Evolutionary conservation across 2,329 filamentous ascomycete species (phyloP), one percentile per base, ranked within the genome.

Genomic region (Sclerotinia spermophila): DNA sequence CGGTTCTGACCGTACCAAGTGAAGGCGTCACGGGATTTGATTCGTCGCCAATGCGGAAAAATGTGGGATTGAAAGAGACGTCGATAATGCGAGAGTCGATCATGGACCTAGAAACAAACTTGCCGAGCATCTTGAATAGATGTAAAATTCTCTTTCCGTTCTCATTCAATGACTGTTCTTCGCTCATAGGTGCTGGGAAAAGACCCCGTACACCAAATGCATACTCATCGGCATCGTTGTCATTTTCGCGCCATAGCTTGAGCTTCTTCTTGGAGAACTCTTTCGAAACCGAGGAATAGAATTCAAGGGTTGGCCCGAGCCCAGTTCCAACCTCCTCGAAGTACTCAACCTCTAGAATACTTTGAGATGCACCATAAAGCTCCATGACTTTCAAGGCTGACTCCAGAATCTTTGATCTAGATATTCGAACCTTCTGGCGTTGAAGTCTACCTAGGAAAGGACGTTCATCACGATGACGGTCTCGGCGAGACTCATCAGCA

Each of bases 351-450:
- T 99, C 96, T 0, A 99, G 83, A 40, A 98, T 92, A 79, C 95
- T 98, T 71, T 97, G 93, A 1, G 95, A 97, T n/a, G 93, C 93
- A 0, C 96, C 96, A 77, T 99, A 99, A 3, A 98, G 87, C 76
- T 99, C 95, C 95, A 99, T 98, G 42, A 99, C 96, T 81, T 99
- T 99, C 80, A 98, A 85, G 0, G 96, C 96, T 21, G 96, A 98
- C 79, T 99, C 96, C 11, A 99, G 85, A 60, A 99, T 97, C 77
- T 96, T 94, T n/a, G 89, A 89, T 58, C 96, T 89, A 7, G 95
- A 97, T 72, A 99, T 98, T 59, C 96, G 91, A n/a, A 99, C 95
- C 81, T 99, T 99, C 78, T 99, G 96, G 70, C 96, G 90, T 80
- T 98, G 96, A 1, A 97, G 86, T 56, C 95, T 88, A 21, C 96